phyloP scores from a whole-genome alignment of 2,329 filamentous ascomycete species.

The Diplodia mutila region DNA sequence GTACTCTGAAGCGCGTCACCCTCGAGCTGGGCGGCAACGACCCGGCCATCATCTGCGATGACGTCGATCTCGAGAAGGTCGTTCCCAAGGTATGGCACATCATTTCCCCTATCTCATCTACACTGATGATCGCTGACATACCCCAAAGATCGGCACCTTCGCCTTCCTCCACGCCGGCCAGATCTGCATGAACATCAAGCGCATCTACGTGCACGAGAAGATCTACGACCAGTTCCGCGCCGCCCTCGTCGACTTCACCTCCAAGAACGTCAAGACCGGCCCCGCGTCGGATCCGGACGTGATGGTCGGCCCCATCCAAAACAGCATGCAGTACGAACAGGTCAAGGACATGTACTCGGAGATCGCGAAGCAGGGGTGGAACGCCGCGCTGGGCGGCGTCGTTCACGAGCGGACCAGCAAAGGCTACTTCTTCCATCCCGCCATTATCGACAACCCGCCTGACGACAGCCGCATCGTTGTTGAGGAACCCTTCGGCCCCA shows the following conservation, averaged over 20 bases:
- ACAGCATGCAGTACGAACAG: slow-evolving; percentile 66
- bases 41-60: slow-evolving; percentile 61
- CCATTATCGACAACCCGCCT: slow-evolving; percentile 62
- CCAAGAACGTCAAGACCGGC: slow-evolving; percentile 44
- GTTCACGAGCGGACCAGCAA: slow-evolving; percentile 35
- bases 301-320: slow-evolving; percentile 65
- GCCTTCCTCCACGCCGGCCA: slow-evolving; percentile 64
- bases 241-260: slow-evolving; percentile 50
- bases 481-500: slow-evolving; percentile 66
- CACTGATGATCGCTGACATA: not conserved
- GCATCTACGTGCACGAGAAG: slow-evolving; percentile 63
- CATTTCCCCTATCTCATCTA: no score
- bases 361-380: slow-evolving; percentile 57
- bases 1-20: slow-evolving; percentile 62
- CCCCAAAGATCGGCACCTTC: slow-evolving; percentile 47
- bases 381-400: slow-evolving; percentile 56
- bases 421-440: slow-evolving; percentile 63
- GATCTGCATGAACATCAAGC: slow-evolving; percentile 49
- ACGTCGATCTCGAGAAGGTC: slow-evolving; percentile 51
- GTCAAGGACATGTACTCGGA: slow-evolving; percentile 61
- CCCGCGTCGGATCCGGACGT: slow-evolving; percentile 47
- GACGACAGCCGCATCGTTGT: slow-evolving; percentile 59
- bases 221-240: slow-evolving; percentile 62
- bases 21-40: slow-evolving; percentile 68
- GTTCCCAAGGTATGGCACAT: slow-evolving; percentile 33